Base-by-base conservation (phyloP, 805 yeast species). In the Ogataea dorogensis region DNA sequence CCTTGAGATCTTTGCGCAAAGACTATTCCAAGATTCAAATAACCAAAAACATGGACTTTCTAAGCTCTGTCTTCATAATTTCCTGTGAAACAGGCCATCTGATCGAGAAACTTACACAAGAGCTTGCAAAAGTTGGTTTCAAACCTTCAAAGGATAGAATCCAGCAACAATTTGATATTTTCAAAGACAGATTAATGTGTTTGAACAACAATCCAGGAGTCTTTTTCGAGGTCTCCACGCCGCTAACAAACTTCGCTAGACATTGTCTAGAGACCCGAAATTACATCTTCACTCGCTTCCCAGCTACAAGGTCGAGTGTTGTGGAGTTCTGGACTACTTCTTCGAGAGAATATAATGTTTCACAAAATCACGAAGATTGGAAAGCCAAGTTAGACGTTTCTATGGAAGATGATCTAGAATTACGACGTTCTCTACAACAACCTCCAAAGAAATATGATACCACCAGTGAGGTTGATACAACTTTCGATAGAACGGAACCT, bases 221-320 rank as follows among this genome's bases (percentile, higher is more conserved):
- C 16, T 39, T 59, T 17, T 35, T 59, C 14, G 43, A 47, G 10
- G 47, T 42, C 10, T 46, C 54, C 6, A 42, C 46, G 16, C 58
- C 55, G 8, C 27, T 49, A 5, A 53, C 61, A 9, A 59, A 55
- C 21, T 54, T 58, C 39, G 59, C 56, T 7, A 37, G 53, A 15
- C 59, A 53, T 35, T 59, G 60, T 28, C 21, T 56, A 3, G 28
- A 43, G 5, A 30, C 45, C 5, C 43, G 46, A 24, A 42, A 47
- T 10, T 26, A 27, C 14, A 44, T 59, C 3, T 50, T 50, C 32
- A 18, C 36, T 2, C 17, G 37, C 3, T 46, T 25, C 16, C 55
- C 52, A 5, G 42, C 44, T 15, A 50, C 62, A 4, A 28, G 44
- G 7, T 33, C 43, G 7, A 44, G 51, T 12, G 38, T 59, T 20